Evolutionary conservation across 805 yeast genomes (phyloP).

Genomic region (Myxozyma geophila): DNA sequence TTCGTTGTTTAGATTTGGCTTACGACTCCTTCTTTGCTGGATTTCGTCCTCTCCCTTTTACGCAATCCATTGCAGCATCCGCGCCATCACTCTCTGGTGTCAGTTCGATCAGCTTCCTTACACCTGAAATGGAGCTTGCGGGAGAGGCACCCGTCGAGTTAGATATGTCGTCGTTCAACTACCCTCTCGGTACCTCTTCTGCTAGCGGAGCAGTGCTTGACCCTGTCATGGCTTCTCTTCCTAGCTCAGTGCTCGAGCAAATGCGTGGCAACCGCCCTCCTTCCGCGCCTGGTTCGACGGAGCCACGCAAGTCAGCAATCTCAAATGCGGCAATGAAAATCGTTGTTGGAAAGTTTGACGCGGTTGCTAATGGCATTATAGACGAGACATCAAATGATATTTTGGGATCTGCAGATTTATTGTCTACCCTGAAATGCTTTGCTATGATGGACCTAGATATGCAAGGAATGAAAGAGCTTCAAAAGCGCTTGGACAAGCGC

Average conservation of each 20-base stretch:
- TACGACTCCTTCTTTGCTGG: constrained; percentile 34
- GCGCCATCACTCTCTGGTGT: not conserved
- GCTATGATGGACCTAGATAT: constrained; percentile 22
- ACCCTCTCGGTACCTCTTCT: constrained; percentile 28
- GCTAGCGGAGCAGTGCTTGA: constrained; percentile 25
- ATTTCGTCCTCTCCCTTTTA: constrained; percentile 27
- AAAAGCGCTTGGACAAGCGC: constrained; percentile 18
- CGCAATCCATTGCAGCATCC: not conserved
- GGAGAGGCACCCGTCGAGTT: constrained; percentile 13
- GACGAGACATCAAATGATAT: constrained; percentile 13
- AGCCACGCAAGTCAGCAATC: constrained; percentile 10
- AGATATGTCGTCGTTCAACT: constrained; percentile 11
- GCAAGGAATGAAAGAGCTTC: constrained; percentile 22
- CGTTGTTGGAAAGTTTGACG: constrained; percentile 23
- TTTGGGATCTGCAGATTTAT: constrained; percentile 14
- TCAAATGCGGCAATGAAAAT: constrained; percentile 23
- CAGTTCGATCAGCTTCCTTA: constrained; percentile 11
- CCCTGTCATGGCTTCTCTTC: constrained; percentile 24
- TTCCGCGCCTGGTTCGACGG: constrained; percentile 23
- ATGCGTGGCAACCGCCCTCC: constrained; percentile 31
- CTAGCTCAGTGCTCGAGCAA: constrained; percentile 17
- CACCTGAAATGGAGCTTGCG: constrained; percentile 15
- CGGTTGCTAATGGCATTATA: not conserved
- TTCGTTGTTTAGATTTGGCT: constrained; percentile 23
- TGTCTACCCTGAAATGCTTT: constrained; percentile 23